Conservation (phyloP, 495 filamentous ascomycete genomes). For the Aspergillus steynii region DNA sequence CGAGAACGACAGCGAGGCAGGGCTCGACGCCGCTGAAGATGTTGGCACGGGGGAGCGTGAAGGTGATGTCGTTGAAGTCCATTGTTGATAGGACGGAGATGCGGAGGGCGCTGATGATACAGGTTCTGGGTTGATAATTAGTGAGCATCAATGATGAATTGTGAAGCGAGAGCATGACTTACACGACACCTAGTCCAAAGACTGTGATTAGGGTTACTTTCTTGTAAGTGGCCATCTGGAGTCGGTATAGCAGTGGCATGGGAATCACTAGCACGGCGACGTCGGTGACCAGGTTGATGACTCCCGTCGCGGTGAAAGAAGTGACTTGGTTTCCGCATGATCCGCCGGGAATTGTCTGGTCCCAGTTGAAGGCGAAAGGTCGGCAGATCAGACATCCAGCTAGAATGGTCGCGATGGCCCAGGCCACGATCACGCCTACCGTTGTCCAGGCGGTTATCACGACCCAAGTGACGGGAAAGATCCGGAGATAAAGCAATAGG, state of each 20-base stretch:
- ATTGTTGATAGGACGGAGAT: slow-evolving; percentile 16
- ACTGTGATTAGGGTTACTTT: slow-evolving; percentile 20
- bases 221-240: slow-evolving; percentile 20
- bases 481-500: slow-evolving; percentile 32
- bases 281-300: slow-evolving; percentile 45
- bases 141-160: not conserved
- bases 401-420: slow-evolving; percentile 27
- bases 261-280: slow-evolving; percentile 41
- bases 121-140: slow-evolving; percentile 11
- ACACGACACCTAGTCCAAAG: slow-evolving; percentile 19
- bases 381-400: slow-evolving; percentile 45
- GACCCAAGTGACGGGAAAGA: slow-evolving; percentile 28
- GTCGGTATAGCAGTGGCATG: slow-evolving; percentile 18
- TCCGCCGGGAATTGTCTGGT: slow-evolving; percentile 41
- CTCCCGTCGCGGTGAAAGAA: slow-evolving; percentile 29
- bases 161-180: not conserved
- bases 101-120: slow-evolving; percentile 20
- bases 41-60: slow-evolving; percentile 16
- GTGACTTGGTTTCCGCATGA: slow-evolving; percentile 46
- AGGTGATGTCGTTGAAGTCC: slow-evolving; percentile 21
- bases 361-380: slow-evolving; percentile 48
- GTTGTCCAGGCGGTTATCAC: slow-evolving; percentile 16
- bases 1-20: slow-evolving; percentile 23
- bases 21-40: slow-evolving; percentile 25
- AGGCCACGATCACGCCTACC: slow-evolving; percentile 25